Conservation (phyloP, 768 basidiomycete species). For the Dentipellis fragilis region DNA sequence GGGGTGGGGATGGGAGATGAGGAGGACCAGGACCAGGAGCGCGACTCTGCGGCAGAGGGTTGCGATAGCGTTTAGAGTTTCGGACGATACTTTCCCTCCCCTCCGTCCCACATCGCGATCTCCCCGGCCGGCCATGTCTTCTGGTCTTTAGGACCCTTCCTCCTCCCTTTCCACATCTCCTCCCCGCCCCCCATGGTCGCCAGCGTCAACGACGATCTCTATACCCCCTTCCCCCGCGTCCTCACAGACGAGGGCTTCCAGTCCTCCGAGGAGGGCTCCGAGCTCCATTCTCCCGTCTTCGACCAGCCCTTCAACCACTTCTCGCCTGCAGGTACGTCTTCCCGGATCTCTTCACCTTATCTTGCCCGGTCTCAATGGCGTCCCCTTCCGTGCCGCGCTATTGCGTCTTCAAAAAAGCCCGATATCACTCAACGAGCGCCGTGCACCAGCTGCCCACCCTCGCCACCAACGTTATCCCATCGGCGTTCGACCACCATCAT, state of each 20-base stretch:
- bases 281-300: constrained; percentile 65
- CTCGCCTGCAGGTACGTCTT: constrained; percentile 22
- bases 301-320: constrained; percentile 36
- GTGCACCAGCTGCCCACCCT: constrained; percentile 7
- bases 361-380: constrained; percentile 4
- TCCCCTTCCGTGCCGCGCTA: too few species aligned
- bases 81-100: background rate
- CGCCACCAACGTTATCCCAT: constrained; percentile 9
- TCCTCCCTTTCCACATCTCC: constrained; percentile 14
- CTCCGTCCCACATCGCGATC: background rate
- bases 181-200: constrained; percentile 39
- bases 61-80: background rate
- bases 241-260: constrained; percentile 57
- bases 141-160: constrained; percentile 22
- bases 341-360: constrained; percentile 9
- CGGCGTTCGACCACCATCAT: constrained; percentile 9
- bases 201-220: constrained; percentile 43
- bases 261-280: constrained; percentile 70
- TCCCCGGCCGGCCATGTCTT: constrained; percentile 9
- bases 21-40: background rate
- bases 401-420: constrained; percentile 50
- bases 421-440: constrained; percentile 33
- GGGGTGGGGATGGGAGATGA: background rate
- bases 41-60: background rate
- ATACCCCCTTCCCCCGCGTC: constrained; percentile 41